These are phyloP conservation scores for Globisporangium canariense DNA, from an alignment of 352 stramenopile genomes.

Conservation along the genomic window DNA sequence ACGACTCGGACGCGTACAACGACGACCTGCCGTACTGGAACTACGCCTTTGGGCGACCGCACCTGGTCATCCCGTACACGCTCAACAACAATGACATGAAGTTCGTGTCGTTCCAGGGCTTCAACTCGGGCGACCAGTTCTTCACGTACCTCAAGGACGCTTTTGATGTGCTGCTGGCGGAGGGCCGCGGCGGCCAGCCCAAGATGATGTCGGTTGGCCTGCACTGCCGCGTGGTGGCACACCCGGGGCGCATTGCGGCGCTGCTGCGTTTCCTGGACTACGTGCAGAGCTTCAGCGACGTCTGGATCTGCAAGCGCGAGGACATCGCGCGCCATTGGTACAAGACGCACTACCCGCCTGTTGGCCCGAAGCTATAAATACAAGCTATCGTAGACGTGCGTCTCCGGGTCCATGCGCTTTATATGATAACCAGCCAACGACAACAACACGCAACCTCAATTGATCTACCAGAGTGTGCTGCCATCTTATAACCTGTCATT, in stretches of 20 bases:
- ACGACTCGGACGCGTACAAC: slow-evolving; percentile 95
- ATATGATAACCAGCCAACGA: not conserved
- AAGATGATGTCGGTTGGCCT: slow-evolving; percentile 97
- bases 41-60: slow-evolving; percentile 80
- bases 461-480: not conserved
- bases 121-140: slow-evolving; percentile 92
- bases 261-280: slow-evolving; percentile 94
- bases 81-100: slow-evolving; percentile 97
- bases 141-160: slow-evolving; percentile 91
- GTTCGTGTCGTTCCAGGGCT: slow-evolving; percentile 91
- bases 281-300: slow-evolving; percentile 77
- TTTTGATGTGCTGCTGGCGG: slow-evolving; percentile 86
- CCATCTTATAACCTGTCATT: no score
- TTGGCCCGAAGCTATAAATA: slow-evolving; percentile 48
- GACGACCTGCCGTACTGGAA: slow-evolving; percentile 96
- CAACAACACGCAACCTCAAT: not conserved
- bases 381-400: no score
- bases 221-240: slow-evolving; percentile 90
- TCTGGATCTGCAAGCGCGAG: slow-evolving; percentile 93
- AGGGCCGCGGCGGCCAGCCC: slow-evolving; percentile 79
- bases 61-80: slow-evolving; percentile 96
- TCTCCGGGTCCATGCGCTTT: no score
- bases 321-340: slow-evolving; percentile 96
- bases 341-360: slow-evolving; percentile 74
- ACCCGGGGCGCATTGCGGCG: slow-evolving; percentile 86